A percentile compares a stretch with the other conserved stretches of the same genome.
phyloP scores from a whole-genome alignment of 495 filamentous ascomycete genomes.

The Oleoguttula mirabilis region DNA sequence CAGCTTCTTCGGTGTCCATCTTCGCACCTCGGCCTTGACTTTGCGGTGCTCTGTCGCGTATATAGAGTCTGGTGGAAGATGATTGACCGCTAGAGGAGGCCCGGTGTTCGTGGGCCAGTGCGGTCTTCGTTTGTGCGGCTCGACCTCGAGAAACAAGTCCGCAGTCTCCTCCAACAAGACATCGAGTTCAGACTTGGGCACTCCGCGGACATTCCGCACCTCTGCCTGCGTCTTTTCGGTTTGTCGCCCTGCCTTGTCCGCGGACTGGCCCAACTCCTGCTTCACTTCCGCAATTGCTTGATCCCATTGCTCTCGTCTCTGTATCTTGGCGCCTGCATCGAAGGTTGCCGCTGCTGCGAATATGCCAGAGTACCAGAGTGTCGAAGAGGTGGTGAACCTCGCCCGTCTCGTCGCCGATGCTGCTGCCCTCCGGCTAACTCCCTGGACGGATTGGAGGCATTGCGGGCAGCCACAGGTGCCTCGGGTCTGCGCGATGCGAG shows the following conservation, averaged over 20 bases:
- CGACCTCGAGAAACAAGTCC: slow-evolving; percentile 10
- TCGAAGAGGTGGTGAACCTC: slow-evolving; percentile 50
- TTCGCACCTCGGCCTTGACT: slow-evolving; percentile 7
- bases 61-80: slow-evolving; percentile 27
- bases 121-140: not conserved
- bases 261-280: slow-evolving; percentile 26
- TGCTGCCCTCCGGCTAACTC: slow-evolving; percentile 41
- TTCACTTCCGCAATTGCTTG: slow-evolving; percentile 39
- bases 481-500: slow-evolving; percentile 48
- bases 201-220: not conserved
- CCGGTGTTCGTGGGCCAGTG: slow-evolving; percentile 26
- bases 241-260: not conserved
- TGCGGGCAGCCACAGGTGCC: slow-evolving; percentile 54
- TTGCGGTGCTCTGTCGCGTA: slow-evolving; percentile 21
- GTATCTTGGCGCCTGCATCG: slow-evolving; percentile 51
- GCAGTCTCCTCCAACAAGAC: not conserved
- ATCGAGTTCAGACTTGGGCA: no score
- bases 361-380: slow-evolving; percentile 58
- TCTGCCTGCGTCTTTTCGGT: not conserved
- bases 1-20: slow-evolving; percentile 25
- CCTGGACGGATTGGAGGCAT: slow-evolving; percentile 44
- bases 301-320: slow-evolving; percentile 52
- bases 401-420: slow-evolving; percentile 40
- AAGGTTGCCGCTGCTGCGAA: slow-evolving; percentile 58
- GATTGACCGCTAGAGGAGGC: slow-evolving; percentile 9